These are phyloP conservation scores for Trichoderma semiorbis DNA, from an alignment of 2,329 filamentous ascomycete species.

Conservation along the genomic window DNA sequence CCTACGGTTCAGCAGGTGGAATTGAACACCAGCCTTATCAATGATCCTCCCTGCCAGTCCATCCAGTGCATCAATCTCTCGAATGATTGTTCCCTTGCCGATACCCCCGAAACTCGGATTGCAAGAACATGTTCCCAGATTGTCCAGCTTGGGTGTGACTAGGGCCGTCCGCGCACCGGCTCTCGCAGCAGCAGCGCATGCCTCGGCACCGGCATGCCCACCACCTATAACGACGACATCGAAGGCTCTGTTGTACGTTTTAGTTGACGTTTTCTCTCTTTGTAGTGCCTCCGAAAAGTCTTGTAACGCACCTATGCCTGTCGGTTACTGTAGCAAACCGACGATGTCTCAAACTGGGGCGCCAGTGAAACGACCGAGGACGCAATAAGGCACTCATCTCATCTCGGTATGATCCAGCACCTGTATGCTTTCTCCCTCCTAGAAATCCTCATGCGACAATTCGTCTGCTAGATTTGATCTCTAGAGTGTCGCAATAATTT, in stretches of 20 bases:
- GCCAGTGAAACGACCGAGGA: slow-evolving; percentile 23
- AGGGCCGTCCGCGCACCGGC: slow-evolving; percentile 85
- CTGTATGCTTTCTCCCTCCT: neutral
- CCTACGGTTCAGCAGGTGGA: slow-evolving; percentile 78
- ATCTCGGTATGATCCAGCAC: slow-evolving; percentile 16
- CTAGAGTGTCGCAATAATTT: neutral
- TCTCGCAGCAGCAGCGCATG: slow-evolving; percentile 84
- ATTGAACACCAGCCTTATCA: slow-evolving; percentile 93
- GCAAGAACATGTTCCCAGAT: slow-evolving; percentile 92
- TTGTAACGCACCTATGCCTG: slow-evolving; percentile 28
- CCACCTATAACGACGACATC: slow-evolving; percentile 96
- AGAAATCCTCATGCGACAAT: neutral
- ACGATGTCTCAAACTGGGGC: slow-evolving; percentile 21
- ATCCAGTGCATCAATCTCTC: slow-evolving; percentile 92
- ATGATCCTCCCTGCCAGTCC: slow-evolving; percentile 84
- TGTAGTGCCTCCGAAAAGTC: neutral
- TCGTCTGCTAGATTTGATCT: neutral
- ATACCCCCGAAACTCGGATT: slow-evolving; percentile 98
- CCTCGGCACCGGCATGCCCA: slow-evolving; percentile 92
- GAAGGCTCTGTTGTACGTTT: slow-evolving; percentile 53
- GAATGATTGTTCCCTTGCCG: slow-evolving; percentile 92
- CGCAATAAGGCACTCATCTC: slow-evolving; percentile 31
- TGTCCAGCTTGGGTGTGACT: slow-evolving; percentile 81
- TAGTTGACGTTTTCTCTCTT: neutral
- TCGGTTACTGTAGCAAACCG: slow-evolving; percentile 32